Conservation (phyloP, 2,329 filamentous ascomycete genomes). For the Scytalidium lignicola region DNA sequence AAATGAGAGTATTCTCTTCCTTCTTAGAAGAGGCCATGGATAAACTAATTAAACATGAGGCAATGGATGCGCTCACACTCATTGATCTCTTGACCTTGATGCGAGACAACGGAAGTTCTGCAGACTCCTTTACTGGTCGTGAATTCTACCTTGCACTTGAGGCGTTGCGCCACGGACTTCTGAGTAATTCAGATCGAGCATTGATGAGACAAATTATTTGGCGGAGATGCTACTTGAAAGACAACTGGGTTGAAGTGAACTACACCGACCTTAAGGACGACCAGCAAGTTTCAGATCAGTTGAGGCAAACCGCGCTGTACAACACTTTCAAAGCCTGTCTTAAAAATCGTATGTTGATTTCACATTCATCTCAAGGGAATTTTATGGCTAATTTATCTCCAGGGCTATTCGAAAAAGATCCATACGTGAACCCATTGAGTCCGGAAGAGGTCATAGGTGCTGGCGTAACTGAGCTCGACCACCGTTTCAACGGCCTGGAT, state of each 20-base stretch:
- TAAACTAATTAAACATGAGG: constrained; percentile 65
- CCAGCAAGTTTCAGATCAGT: constrained; percentile 54
- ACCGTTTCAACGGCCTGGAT: constrained; percentile 54
- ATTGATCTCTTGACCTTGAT: constrained; percentile 80
- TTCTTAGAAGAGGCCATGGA: constrained; percentile 68
- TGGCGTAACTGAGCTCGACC: constrained; percentile 55
- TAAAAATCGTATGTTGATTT: constrained; percentile 52
- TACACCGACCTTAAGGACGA: constrained; percentile 73
- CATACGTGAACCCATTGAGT: constrained; percentile 39
- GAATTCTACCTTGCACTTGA: constrained; percentile 62
- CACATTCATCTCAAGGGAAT: constrained; percentile 7
- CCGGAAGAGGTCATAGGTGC: constrained; percentile 54
- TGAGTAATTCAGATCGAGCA: constrained; percentile 51
- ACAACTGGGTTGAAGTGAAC: constrained; percentile 80
- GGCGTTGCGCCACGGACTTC: constrained; percentile 39
- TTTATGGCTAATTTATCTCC: constrained; percentile 3
- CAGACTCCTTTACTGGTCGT: constrained; percentile 40
- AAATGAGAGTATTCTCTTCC: constrained; percentile 61
- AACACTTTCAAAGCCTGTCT: constrained; percentile 60
- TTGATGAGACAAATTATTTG: constrained; percentile 64
- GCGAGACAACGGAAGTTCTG: constrained; percentile 32
- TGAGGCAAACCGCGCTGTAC: constrained; percentile 64
- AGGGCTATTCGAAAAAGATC: constrained; percentile 35
- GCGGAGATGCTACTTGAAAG: constrained; percentile 78
- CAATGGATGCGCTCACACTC: constrained; percentile 58